Base-by-base conservation (phyloP, 2,329 filamentous ascomycete species). In the Colletotrichum scovillei region DNA sequence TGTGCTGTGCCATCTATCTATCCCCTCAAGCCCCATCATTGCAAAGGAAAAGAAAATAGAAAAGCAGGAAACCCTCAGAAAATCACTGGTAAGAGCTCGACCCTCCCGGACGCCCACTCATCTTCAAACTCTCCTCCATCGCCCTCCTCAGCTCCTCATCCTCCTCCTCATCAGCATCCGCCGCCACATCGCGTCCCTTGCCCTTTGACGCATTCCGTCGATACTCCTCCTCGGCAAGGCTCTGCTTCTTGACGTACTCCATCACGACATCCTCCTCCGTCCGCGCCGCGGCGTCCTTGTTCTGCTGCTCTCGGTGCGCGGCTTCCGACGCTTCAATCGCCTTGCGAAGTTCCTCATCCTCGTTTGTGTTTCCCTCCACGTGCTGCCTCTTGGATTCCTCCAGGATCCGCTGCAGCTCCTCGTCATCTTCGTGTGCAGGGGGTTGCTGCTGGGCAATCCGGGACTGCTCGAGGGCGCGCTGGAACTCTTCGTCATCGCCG, bases 161-260 rank as follows among this genome's bases (percentile, higher is more conserved):
- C 53, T 87, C 84, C 24, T 85, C 84, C 68, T 82, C 77, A 63
- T 81, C 72, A 26, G 77, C 74, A 72, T 76, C 76, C 69, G 75
- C 76, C n/a, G 69, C 55, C 42, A 65, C 74, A 5, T 67, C 79
- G 22, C 78, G 81, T 1, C 79, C 82, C 74, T 82, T 84, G 5
- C 79, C 82, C 76, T 84, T 83, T 11, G 78, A 72, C 63, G 77
- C 75, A 42, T 79, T 77, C 64, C 80, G 76, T 12, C 84, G 81
- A 62, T 81, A 86, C 79, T 91, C 86, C 76, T 92, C 91, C 82
- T 96, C 94, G 0, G 89, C 87, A 55, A 94, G 79, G 80, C 92
- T 95, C 84, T 95, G 92, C 84, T 91, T 93, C 86, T 92, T 93
- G 53, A 95, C 88, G 80, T 94, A 95, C 77, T 95, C 92, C 79